Conservation (phyloP, 495 filamentous ascomycete species). For the Penicillium roqueforti region DNA sequence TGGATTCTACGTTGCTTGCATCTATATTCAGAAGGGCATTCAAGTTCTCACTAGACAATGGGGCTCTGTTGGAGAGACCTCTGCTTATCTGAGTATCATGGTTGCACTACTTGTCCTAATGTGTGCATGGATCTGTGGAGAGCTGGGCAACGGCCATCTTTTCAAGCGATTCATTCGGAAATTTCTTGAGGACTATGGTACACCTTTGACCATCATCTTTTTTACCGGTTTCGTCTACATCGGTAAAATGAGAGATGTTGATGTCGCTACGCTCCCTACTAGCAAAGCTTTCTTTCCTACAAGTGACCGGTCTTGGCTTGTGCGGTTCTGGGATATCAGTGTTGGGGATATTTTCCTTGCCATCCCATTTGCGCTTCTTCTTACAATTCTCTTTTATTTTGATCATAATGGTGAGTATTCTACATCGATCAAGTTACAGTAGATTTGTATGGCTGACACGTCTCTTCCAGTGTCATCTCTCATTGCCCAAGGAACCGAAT, state of each 20-base stretch:
- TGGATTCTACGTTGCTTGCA: constrained; percentile 82
- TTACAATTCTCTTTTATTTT: constrained; percentile 90
- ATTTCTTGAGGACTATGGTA: constrained; percentile 81
- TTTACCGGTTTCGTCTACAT: constrained; percentile 86
- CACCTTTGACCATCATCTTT: constrained; percentile 76
- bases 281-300: constrained; percentile 82
- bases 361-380: constrained; percentile 78
- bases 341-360: constrained; percentile 78
- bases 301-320: constrained; percentile 70
- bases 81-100: constrained; percentile 69
- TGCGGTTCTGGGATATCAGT: constrained; percentile 81
- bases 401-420: constrained; percentile 71
- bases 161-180: constrained; percentile 69
- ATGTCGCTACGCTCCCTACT: constrained; percentile 63
- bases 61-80: constrained; percentile 50
- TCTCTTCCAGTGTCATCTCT: constrained; percentile 65
- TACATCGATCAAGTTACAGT: not conserved
- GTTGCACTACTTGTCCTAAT: constrained; percentile 71
- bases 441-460: not conserved
- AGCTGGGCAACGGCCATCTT: constrained; percentile 63
- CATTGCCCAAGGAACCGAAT: constrained; percentile 89
- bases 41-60: constrained; percentile 69
- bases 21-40: constrained; percentile 81
- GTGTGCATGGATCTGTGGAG: constrained; percentile 64
- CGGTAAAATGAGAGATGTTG: constrained; percentile 66